phyloP scores from a whole-genome alignment of 768 basidiomycete genomes.

The Amanita pseudoporphyria region DNA sequence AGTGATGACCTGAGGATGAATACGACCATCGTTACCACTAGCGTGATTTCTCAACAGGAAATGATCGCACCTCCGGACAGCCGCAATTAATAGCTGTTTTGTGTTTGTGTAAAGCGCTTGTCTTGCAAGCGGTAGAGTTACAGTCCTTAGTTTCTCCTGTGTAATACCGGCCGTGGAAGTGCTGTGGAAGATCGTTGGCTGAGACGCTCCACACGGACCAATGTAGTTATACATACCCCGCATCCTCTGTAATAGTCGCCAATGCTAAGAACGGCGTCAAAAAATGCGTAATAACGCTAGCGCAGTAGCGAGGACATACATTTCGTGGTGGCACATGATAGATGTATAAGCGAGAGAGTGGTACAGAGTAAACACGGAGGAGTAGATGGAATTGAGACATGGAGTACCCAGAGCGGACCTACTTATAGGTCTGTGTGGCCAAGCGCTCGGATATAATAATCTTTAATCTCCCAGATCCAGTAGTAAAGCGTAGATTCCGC shows the following conservation, averaged over 20 bases:
- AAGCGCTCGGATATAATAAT: background rate
- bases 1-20: constrained; percentile 23
- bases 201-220: background rate
- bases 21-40: background rate
- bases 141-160: constrained; percentile 36
- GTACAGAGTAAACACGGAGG: background rate
- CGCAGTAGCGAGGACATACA: constrained; percentile 16
- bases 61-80: constrained; percentile 28
- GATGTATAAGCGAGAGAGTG: constrained; percentile 1
- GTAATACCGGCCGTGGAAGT: constrained; percentile 40
- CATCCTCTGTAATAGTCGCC: constrained; percentile 43
- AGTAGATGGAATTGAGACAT: background rate
- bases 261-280: constrained; percentile 20
- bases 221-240: constrained; percentile 24
- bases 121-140: constrained; percentile 26
- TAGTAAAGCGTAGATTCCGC: background rate
- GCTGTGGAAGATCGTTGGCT: constrained; percentile 20
- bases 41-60: background rate
- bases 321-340: constrained; percentile 29
- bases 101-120: constrained; percentile 32
- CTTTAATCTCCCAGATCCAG: background rate
- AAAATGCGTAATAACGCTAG: background rate
- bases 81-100: constrained; percentile 31
- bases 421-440: background rate
- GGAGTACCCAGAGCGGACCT: background rate